Evolutionary conservation across 495 filamentous ascomycete genomes (phyloP).

Genomic region (Podospora didyma): DNA sequence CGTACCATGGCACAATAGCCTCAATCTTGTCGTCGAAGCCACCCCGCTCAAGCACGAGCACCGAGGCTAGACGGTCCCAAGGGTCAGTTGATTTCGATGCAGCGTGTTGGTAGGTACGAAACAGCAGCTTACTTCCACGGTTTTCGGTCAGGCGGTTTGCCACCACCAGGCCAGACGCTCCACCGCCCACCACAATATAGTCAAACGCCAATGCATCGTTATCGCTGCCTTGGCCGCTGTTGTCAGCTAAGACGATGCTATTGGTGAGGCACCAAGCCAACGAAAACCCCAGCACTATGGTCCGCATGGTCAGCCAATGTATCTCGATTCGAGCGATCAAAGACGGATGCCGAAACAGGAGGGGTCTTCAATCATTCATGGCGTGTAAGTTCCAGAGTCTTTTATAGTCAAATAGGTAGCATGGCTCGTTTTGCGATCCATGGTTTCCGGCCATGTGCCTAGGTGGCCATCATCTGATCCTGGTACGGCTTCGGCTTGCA

Average conservation of each 20-base stretch:
- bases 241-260: background rate
- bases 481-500: too few relatives aligned
- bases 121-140: conserved; percentile 14
- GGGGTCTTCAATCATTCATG: too few relatives aligned
- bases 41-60: conserved; percentile 46
- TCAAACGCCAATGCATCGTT: conserved; percentile 23
- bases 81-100: background rate
- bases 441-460: too few relatives aligned
- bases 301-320: too few relatives aligned
- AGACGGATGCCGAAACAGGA: too few relatives aligned
- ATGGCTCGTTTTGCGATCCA: too few relatives aligned
- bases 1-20: conserved; percentile 22
- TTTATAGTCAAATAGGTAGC: too few relatives aligned
- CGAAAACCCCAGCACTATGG: too few relatives aligned
- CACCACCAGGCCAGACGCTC: conserved; percentile 41
- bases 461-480: too few relatives aligned
- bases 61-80: conserved; percentile 23
- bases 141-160: conserved; percentile 44
- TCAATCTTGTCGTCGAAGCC: conserved; percentile 24
- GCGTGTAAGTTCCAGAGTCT: too few relatives aligned
- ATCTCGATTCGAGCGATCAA: too few relatives aligned
- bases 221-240: background rate
- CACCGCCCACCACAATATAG: conserved; percentile 38
- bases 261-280: background rate
- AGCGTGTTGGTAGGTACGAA: background rate